Percentiles rank a stretch among this genome's conserved stretches.
phyloP scores from a whole-genome alignment of 768 basidiomycete genomes.

The Pilatotrama ljubarskyi region DNA sequence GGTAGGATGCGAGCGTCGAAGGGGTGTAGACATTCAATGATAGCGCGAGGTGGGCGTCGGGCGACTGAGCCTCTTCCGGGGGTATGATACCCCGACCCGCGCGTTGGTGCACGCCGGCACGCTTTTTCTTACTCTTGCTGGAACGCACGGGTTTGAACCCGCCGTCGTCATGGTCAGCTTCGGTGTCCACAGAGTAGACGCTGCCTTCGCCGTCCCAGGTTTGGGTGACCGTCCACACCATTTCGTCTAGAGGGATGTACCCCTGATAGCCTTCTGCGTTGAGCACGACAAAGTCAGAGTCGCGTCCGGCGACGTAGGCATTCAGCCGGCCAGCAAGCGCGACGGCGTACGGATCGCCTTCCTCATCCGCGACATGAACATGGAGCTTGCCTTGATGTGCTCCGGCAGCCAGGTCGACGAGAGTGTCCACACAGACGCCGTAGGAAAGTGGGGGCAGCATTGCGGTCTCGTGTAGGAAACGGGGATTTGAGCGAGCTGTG shows the following conservation, averaged over 20 bases:
- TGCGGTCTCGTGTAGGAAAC: conserved; percentile 72
- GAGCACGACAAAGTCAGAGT: conserved; percentile 82
- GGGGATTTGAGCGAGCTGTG: conserved; percentile 57
- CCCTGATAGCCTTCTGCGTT: conserved; percentile 76
- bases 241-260: conserved; percentile 74
- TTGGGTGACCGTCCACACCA: conserved; percentile 55
- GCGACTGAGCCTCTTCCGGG: conserved; percentile 37
- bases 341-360: conserved; percentile 83
- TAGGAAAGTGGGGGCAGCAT: conserved; percentile 73
- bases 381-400: conserved; percentile 36
- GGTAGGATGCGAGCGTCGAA: conserved; percentile 55
- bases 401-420: conserved; percentile 36
- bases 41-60: conserved; percentile 45
- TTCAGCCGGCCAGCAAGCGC: conserved; percentile 73
- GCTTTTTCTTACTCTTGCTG: conserved; percentile 51
- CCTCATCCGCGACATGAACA: conserved; percentile 76
- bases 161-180: conserved; percentile 42
- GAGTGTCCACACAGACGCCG: conserved; percentile 55
- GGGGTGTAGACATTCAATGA: conserved; percentile 64
- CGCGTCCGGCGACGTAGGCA: conserved; percentile 75
- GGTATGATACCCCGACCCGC: conserved; percentile 48
- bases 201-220: conserved; percentile 11
- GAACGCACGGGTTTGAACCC: conserved; percentile 63
- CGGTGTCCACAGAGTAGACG: conserved; percentile 21
- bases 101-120: conserved; percentile 11